phyloP scores from a whole-genome alignment of 345 rosid genomes.

The Camelina laxa region DNA sequence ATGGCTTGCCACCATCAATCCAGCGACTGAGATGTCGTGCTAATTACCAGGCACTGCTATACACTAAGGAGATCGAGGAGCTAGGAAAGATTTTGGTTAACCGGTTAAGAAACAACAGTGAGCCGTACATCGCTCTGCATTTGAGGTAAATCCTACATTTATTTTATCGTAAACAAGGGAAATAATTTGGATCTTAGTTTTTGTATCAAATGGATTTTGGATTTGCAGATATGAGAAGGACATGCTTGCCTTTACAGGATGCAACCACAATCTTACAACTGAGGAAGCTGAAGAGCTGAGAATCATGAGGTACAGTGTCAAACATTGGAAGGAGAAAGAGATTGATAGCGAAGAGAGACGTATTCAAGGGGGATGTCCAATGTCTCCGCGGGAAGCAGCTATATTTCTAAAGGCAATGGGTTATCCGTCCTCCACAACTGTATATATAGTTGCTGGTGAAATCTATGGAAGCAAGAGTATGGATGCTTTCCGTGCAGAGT shows the following conservation, averaged over 20 bases:
- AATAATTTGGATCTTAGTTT: not conserved
- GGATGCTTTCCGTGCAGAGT: conserved; percentile 72
- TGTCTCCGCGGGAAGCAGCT: conserved; percentile 99
- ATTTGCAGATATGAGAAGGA: conserved; percentile 91
- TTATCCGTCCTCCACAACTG: conserved; percentile 77
- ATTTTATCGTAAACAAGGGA: not conserved
- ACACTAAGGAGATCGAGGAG: conserved; percentile 70
- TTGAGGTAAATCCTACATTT: conserved; percentile 51
- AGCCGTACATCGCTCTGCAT: conserved; percentile 84
- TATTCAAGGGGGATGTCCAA: conserved; percentile 87
- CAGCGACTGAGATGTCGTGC: conserved; percentile 91
- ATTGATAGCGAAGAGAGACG: conserved; percentile 70
- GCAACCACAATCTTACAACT: conserved; percentile 81
- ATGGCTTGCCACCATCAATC: conserved; percentile 71
- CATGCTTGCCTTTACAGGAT: conserved; percentile 97
- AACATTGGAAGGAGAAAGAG: conserved; percentile 98
- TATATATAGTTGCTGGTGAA: conserved; percentile 92
- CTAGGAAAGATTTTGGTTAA: conserved; percentile 68
- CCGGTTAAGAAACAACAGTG: conserved; percentile 66
- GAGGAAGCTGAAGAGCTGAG: conserved; percentile 76
- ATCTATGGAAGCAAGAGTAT: conserved; percentile 81
- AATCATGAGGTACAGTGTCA: conserved; percentile 71
- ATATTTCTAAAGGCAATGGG: conserved; percentile 93
- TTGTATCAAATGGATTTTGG: conserved; percentile 23
- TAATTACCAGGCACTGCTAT: conserved; percentile 79